Base-by-base conservation (phyloP, 352 stramenopile genomes). In the Albugo laibachii region DNA sequence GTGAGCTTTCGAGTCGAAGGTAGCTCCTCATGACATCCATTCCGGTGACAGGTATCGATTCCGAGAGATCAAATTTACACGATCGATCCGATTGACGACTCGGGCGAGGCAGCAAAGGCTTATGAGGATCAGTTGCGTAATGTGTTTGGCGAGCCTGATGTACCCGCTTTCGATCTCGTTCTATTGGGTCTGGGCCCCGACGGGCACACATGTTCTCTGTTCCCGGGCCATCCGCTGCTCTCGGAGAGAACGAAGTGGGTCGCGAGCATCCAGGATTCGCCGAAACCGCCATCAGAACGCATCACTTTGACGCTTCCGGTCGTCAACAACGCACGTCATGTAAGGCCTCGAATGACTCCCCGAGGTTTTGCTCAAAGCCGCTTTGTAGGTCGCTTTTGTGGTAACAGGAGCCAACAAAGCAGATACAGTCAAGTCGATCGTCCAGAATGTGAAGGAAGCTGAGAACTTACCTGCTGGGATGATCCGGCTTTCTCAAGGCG, bases 201-300 rank as follows among this genome's bases (percentile, higher is more conserved):
- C 61, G 95, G 95, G 12, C 95, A 99, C 72, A 99, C 94, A 14
- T 97, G 91, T 62, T 98, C 89, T 44, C 72, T 99, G 15, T 99
- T 99, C 65, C 95, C 94, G 0, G 77, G 72, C 27, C 94, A 98
- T 62, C 53, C 64, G 39, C 67, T 98, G 27, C 56, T 98, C n/a
- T 47, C 82, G 54, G 72, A 97, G 60, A 61, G 63, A 13, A 61
- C 58, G 46, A 58, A 77, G 21, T 83, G 87, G 31, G 92, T 98
- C 14, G 82, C 85, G 13, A 77, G 75, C n/a, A 97, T 99, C 61
- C 62, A 85, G 16, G 92, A 99, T 70, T 98, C 93, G 21, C 94
- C 95, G 15, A 99, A 99, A 72, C 93, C 93, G 8, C 95, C 95
- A 35, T 75, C 91, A 10, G 64, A 93, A 56, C 84, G 94, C 49